phyloP scores from a whole-genome alignment of 345 rosid species.

The Corchorus capsularis region DNA sequence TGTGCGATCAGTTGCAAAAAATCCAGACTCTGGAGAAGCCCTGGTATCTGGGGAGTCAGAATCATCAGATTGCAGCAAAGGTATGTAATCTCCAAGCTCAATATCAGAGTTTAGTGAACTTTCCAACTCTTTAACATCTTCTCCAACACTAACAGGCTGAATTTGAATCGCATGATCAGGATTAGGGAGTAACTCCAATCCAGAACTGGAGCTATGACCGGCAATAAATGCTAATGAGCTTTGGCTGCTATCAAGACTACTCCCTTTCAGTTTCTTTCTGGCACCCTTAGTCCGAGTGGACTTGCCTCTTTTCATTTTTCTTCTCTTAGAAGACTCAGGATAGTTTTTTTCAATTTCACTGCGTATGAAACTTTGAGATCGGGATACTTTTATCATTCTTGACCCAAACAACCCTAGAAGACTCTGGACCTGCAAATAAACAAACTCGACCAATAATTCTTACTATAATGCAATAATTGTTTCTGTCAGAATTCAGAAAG shows the following conservation, averaged over 20 bases:
- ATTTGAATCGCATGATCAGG: neutral
- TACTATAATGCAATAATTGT: neutral
- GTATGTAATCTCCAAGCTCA: constrained; percentile 36
- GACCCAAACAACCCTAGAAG: constrained; percentile 32
- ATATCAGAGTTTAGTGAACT: constrained; percentile 8
- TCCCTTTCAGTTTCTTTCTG: constrained; percentile 10
- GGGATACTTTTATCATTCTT: constrained; percentile 18
- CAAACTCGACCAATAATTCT: neutral
- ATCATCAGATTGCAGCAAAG: constrained; percentile 21
- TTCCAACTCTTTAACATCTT: neutral
- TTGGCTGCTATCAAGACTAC: neutral
- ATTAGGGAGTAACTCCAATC: neutral
- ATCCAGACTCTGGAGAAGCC: neutral
- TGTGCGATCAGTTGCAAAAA: neutral
- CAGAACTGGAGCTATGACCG: constrained; percentile 16
- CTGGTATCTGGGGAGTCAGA: neutral
- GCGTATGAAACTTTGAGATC: neutral
- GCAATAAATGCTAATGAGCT: constrained; percentile 11
- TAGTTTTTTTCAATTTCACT: neutral
- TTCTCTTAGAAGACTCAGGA: neutral
- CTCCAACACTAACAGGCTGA: neutral
- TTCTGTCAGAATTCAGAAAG: neutral
- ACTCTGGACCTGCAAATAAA: constrained; percentile 28
- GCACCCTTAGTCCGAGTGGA: neutral
- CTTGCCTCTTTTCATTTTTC: neutral